Conservation (phyloP, 352 stramenopile genomes). For the Pythium utonaiense region DNA sequence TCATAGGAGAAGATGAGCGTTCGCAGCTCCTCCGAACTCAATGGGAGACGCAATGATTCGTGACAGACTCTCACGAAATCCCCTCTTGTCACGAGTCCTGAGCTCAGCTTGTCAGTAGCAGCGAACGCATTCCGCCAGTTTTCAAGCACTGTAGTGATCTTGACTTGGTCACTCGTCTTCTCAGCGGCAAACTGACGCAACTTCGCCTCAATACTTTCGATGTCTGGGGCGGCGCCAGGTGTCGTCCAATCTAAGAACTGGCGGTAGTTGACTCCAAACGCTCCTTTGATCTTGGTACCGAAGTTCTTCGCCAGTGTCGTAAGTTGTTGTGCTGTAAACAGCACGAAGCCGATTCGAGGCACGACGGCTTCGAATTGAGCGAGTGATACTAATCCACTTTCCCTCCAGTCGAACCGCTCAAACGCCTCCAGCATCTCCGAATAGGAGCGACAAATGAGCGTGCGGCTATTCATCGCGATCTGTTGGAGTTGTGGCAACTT, state of each 20-base stretch:
- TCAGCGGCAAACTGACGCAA: conserved; percentile 39
- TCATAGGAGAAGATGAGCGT: conserved; percentile 57
- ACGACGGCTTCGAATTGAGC: conserved; percentile 43
- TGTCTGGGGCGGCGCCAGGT: conserved; percentile 28
- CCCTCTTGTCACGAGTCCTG: conserved; percentile 26
- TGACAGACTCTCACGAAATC: conserved; percentile 41
- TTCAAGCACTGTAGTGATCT: conserved; percentile 35
- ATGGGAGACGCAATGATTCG: conserved; percentile 31
- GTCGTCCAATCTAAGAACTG: conserved; percentile 72
- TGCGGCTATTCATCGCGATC: conserved; percentile 49
- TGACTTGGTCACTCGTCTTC: conserved; percentile 23
- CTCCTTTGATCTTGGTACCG: conserved; percentile 34
- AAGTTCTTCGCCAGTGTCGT: conserved; percentile 54
- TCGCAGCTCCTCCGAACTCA: conserved; percentile 50
- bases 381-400: conserved; percentile 41
- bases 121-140: conserved; percentile 43
- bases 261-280: conserved; percentile 62
- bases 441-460: conserved; percentile 35
- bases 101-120: conserved; percentile 21
- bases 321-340: conserved; percentile 38
- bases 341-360: conserved; percentile 35
- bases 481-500: conserved; percentile 38
- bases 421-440: conserved; percentile 41
- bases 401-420: conserved; percentile 65
- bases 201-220: conserved; percentile 47